phyloP scores from a whole-genome alignment of 257 asterid species.

The Lithospermum erythrorhizon region DNA sequence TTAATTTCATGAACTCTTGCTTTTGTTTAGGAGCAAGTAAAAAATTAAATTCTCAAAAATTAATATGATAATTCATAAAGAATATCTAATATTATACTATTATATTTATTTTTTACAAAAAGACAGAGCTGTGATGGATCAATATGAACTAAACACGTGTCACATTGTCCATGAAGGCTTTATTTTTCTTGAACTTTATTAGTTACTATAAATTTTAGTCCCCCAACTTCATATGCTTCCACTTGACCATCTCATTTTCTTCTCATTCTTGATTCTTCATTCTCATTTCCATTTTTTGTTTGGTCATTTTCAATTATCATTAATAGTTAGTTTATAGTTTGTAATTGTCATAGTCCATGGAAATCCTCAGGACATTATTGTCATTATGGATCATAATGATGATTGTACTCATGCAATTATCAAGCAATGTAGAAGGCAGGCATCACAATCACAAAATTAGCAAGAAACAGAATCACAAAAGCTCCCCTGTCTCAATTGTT shows the following conservation, averaged over 20 bases:
- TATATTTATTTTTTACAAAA: neutral
- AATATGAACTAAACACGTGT: slow-evolving; percentile 34
- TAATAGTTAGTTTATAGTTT: neutral
- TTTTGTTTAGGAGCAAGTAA: too few species aligned
- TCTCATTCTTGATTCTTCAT: slow-evolving; percentile 1
- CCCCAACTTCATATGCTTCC: slow-evolving; percentile 22
- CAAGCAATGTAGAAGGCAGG: slow-evolving; percentile 31
- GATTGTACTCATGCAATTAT: slow-evolving; percentile 13
- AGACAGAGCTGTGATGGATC: slow-evolving; percentile 22
- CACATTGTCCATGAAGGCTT: slow-evolving; percentile 14
- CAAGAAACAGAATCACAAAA: slow-evolving; percentile 30
- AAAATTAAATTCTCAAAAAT: neutral
- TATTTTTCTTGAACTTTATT: slow-evolving; percentile 1
- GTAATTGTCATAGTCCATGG: slow-evolving; percentile 20
- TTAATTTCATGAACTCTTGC: too few species aligned
- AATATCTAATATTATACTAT: too few species aligned
- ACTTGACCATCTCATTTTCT: slow-evolving; percentile 3
- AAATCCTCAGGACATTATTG: slow-evolving; percentile 4
- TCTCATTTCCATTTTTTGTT: neutral
- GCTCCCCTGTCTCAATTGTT: slow-evolving; percentile 8
- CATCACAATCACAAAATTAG: slow-evolving; percentile 20
- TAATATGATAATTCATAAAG: neutral
- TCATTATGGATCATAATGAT: slow-evolving; percentile 11
- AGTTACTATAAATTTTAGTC: slow-evolving; percentile 30
- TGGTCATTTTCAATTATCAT: neutral